Percentiles rank a stretch among this genome's conserved stretches.
These are phyloP conservation scores for Vanderwaltozyma verrucispora DNA, from an alignment of 805 yeast genomes.

Conservation along the genomic window DNA sequence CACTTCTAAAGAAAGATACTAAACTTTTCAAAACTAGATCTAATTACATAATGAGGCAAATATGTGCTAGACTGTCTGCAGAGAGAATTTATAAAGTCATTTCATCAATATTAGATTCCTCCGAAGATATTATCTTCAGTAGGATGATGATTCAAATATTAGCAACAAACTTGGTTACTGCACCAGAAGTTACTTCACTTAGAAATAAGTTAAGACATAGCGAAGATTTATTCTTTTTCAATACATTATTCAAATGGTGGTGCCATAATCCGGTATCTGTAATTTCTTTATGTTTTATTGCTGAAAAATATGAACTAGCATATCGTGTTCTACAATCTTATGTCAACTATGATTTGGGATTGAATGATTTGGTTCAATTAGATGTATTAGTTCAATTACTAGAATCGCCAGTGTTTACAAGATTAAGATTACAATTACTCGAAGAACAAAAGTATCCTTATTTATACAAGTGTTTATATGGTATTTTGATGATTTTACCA, in stretches of 20 bases:
- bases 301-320: slow-evolving; percentile 83
- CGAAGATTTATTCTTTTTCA: slow-evolving; percentile 66
- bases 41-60: slow-evolving; percentile 71
- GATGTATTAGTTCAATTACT: slow-evolving; percentile 83
- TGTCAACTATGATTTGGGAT: slow-evolving; percentile 65
- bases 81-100: slow-evolving; percentile 75
- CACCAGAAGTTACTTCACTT: slow-evolving; percentile 65
- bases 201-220: slow-evolving; percentile 57
- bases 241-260: slow-evolving; percentile 80
- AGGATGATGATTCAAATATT: slow-evolving; percentile 77
- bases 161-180: slow-evolving; percentile 75
- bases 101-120: slow-evolving; percentile 59
- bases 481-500: slow-evolving; percentile 86
- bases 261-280: slow-evolving; percentile 85
- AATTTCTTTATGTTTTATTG: slow-evolving; percentile 69
- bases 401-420: slow-evolving; percentile 88
- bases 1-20: slow-evolving; percentile 59
- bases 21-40: slow-evolving; percentile 61
- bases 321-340: slow-evolving; percentile 71
- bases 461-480: slow-evolving; percentile 79
- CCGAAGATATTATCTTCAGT: slow-evolving; percentile 57
- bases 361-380: slow-evolving; percentile 71
- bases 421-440: slow-evolving; percentile 74
- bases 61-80: slow-evolving; percentile 71
- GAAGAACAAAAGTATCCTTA: slow-evolving; percentile 78